Evolutionary conservation across 495 filamentous ascomycete genomes (phyloP).

Genomic region (Xylaria scruposa): DNA sequence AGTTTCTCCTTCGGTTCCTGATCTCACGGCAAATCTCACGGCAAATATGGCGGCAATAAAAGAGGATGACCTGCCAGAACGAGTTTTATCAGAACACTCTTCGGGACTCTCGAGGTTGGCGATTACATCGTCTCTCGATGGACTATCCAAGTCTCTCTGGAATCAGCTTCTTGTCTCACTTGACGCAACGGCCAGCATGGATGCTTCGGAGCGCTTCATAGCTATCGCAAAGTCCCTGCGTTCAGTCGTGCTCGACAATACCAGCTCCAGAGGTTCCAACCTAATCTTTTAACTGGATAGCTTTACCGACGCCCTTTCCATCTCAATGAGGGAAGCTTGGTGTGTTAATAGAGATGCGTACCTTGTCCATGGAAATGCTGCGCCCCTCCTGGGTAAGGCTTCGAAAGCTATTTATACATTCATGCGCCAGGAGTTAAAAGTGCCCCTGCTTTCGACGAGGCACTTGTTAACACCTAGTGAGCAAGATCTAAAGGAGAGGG

Average conservation of each 20-base stretch:
- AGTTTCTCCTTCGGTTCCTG: too few species aligned
- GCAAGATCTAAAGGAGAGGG: not conserved
- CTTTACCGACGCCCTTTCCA: not conserved
- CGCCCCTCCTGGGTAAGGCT: constrained; percentile 13
- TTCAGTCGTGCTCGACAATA: not conserved
- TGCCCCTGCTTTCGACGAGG: not conserved
- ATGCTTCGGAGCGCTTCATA: not conserved
- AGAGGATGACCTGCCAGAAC: not conserved
- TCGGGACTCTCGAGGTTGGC: too few species aligned
- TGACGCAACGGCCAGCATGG: constrained; percentile 9
- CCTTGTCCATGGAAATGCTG: constrained; percentile 16
- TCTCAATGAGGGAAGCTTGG: constrained; percentile 8
- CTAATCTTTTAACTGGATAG: not conserved
- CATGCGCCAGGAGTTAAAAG: constrained; percentile 13
- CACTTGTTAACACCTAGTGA: not conserved
- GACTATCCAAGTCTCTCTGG: not conserved
- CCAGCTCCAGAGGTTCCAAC: not conserved
- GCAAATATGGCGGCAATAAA: not conserved
- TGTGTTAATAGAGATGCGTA: constrained; percentile 19
- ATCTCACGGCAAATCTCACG: not conserved
- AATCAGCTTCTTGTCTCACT: not conserved
- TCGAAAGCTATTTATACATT: constrained; percentile 21
- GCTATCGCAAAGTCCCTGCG: constrained; percentile 16
- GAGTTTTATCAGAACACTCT: not conserved
- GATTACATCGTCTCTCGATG: not conserved